Base-by-base conservation (phyloP, 2,329 filamentous ascomycete genomes). In the Thermothelomyces thermophilus region DNA sequence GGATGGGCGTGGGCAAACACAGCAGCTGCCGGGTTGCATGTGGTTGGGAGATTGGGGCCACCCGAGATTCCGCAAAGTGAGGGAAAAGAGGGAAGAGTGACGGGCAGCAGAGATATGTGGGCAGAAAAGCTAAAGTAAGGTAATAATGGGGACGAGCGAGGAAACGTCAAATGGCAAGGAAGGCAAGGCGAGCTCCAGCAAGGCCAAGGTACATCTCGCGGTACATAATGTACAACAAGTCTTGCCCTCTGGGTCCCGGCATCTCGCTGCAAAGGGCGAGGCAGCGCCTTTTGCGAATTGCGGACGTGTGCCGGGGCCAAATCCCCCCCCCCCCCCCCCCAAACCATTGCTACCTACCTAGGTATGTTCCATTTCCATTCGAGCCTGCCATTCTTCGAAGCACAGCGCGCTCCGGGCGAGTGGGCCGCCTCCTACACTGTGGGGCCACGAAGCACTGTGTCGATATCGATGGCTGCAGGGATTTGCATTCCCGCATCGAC, bases 111-210 rank as follows among this genome's bases (percentile, higher is more conserved):
- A 55, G 50, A 56, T 58, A 54, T 58, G 58, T 58, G 58, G 58
- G 58, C 49, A 52, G 45, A 44, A 54, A 43, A 39, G 45, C 33
- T n/a, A 35, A 11, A 16, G 19, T 14, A 59, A 55, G 48, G 57
- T 51, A 60, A 59, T 55, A 61, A 60, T 59, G 59, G 59, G 59
- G 55, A 56, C 56, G 52, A 52, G 51, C 49, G 53, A 50, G 58
- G 55, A 58, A 60, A 57, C 57, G 57, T 57, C 58, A 57, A 62
- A 58, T 58, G 53, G 51, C 51, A 58, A 52, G 50, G 49, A 45
- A 46, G 52, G 35, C 35, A 52, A 48, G 35, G 30, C 37, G 46
- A 49, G 46, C 43, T 48, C 46, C 36, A 28, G 43, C 17, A 14
- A 28, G 16, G 19, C 16, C 8, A 46, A 16, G 43, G 42, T 46